These are phyloP conservation scores for Leccinum aurantiacum DNA, from an alignment of 768 basidiomycete genomes.

Conservation along the genomic window DNA sequence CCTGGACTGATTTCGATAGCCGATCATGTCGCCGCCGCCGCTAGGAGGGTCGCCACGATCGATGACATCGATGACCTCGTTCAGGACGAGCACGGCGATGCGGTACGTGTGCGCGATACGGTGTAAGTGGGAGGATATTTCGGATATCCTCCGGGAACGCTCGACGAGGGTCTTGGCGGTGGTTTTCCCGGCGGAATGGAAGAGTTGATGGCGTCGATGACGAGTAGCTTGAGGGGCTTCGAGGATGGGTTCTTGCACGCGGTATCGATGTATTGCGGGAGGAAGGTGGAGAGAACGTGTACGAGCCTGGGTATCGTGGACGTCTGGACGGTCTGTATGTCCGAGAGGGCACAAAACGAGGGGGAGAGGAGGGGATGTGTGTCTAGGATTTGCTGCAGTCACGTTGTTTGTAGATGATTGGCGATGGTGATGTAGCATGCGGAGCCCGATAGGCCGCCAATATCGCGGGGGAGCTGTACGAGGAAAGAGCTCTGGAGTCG, in stretches of 20 bases:
- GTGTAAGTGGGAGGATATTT: constrained; percentile 72
- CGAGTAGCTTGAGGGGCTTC: constrained; percentile 71
- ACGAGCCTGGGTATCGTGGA: constrained; percentile 55
- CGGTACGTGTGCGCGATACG: constrained; percentile 58
- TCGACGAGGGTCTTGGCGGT: constrained; percentile 63
- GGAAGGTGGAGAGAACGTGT: constrained; percentile 50
- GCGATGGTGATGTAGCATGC: constrained; percentile 79
- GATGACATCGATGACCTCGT: constrained; percentile 87
- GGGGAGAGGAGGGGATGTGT: constrained; percentile 47
- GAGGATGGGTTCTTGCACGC: constrained; percentile 29
- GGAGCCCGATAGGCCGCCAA: constrained; percentile 63
- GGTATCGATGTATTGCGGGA: constrained; percentile 52
- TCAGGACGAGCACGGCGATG: constrained; percentile 80
- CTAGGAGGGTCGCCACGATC: constrained; percentile 28
- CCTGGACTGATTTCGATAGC: constrained; percentile 71
- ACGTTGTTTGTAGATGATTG: constrained; percentile 61
- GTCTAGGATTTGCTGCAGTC: constrained; percentile 66
- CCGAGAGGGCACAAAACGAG: constrained; percentile 45
- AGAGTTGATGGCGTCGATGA: constrained; percentile 89
- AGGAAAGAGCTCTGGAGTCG: constrained; percentile 81
- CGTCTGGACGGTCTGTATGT: constrained; percentile 62
- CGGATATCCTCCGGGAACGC: constrained; percentile 67
- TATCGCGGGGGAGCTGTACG: constrained; percentile 63
- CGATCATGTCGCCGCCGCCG: constrained; percentile 33
- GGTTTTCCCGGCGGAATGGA: constrained; percentile 63